phyloP scores from a whole-genome alignment of 768 basidiomycete species.

The Podaxis carcinomalis region DNA sequence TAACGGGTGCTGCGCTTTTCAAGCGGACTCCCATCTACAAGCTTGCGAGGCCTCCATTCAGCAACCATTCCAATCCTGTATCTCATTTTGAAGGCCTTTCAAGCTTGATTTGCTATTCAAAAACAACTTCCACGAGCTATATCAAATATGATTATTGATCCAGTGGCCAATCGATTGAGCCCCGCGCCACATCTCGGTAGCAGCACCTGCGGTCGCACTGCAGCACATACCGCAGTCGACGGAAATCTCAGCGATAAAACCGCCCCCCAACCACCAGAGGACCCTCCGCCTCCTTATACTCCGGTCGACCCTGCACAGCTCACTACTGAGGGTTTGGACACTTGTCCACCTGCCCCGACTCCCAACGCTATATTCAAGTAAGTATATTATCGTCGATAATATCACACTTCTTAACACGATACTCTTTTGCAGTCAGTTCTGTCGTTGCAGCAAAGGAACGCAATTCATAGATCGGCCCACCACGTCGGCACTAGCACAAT shows the following conservation, averaged over 20 bases:
- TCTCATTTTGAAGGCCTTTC: neutral
- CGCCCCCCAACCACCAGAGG: neutral
- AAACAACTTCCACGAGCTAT: neutral
- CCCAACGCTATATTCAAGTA: neutral
- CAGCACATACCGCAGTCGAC: neutral
- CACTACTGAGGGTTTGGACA: neutral
- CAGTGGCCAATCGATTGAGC: neutral
- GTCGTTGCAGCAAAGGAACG: neutral
- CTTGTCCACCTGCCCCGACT: neutral
- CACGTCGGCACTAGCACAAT: neutral
- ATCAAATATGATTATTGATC: neutral
- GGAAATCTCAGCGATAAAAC: neutral
- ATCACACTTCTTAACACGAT: neutral
- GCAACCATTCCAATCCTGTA: neutral
- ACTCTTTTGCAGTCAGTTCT: neutral
- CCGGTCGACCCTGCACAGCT: neutral
- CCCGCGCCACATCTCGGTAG: neutral
- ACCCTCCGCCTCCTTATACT: constrained; percentile 4
- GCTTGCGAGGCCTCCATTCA: neutral
- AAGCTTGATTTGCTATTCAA: neutral
- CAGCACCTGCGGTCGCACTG: neutral
- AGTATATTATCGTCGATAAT: neutral
- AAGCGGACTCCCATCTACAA: neutral
- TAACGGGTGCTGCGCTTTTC: neutral
- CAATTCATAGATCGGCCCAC: too few relatives aligned